A percentile compares a stretch with the other conserved stretches of the same genome.
Conservation (phyloP, 768 basidiomycete genomes). For the Mycena rebaudengoi region DNA sequence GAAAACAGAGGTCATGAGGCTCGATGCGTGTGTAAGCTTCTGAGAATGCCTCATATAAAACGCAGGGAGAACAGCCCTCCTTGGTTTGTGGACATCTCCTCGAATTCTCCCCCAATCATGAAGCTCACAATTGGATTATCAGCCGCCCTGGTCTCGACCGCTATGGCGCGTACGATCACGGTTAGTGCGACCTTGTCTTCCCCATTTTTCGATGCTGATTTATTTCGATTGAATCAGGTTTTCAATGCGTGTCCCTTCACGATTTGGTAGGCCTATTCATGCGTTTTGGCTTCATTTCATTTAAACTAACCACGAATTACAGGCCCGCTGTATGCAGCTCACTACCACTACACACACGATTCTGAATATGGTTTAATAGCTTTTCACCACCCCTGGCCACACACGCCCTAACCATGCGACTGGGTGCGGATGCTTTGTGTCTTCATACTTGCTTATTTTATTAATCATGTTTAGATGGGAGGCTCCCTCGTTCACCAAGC, state of each 20-base stretch:
- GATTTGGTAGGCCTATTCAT: too few species aligned
- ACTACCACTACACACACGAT: too few species aligned
- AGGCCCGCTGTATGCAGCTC: slow-evolving; percentile 39
- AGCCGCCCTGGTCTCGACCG: neutral
- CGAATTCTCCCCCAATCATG: too few species aligned
- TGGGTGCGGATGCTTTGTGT: slow-evolving; percentile 7
- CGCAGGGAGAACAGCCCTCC: too few species aligned
- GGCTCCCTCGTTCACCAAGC: slow-evolving; percentile 29
- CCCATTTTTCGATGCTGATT: neutral
- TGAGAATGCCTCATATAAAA: too few species aligned
- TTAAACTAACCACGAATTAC: slow-evolving; percentile 34
- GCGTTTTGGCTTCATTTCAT: neutral
- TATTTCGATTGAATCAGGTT: neutral
- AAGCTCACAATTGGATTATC: neutral
- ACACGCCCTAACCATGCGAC: slow-evolving; percentile 14
- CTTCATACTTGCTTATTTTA: too few species aligned
- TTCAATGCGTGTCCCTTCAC: slow-evolving; percentile 23
- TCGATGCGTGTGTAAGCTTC: too few species aligned
- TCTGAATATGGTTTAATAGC: neutral
- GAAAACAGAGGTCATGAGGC: too few species aligned
- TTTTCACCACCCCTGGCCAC: slow-evolving; percentile 20
- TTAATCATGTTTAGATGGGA: slow-evolving; percentile 13
- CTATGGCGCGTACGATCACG: neutral
- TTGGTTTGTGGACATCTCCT: too few species aligned
- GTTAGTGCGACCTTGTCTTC: neutral